A percentile compares a stretch with the other conserved stretches of the same genome.
Evolutionary conservation across 306 rosid species (phyloP).

Genomic region (Fragaria iinumae): DNA sequence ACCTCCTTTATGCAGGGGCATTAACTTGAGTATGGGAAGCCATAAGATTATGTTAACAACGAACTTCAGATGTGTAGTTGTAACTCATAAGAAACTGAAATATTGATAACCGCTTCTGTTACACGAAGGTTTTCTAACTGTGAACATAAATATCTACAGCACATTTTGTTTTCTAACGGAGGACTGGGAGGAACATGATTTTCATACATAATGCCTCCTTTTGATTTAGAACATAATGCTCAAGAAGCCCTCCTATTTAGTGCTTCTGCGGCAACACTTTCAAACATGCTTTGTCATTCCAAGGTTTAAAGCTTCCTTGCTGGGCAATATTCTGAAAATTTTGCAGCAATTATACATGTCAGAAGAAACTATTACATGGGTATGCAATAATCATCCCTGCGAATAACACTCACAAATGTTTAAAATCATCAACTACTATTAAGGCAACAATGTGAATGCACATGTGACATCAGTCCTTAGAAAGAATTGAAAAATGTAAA

Average conservation of each 20-base stretch:
- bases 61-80: not conserved
- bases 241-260: not conserved
- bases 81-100: not conserved
- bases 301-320: slow-evolving; percentile 50
- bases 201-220: not conserved
- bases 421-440: not conserved
- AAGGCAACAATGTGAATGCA: not conserved
- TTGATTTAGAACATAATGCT: not conserved
- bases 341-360: slow-evolving; percentile 19
- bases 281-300: slow-evolving; percentile 56
- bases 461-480: not conserved
- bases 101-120: not conserved
- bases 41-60: not conserved
- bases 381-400: not conserved
- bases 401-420: not conserved
- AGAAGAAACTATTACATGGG: slow-evolving; percentile 4
- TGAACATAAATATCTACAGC: not conserved
- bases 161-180: not conserved
- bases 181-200: not conserved
- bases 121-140: not conserved
- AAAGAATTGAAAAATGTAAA: not conserved
- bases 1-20: not conserved
- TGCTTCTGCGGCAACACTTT: slow-evolving; percentile 17
- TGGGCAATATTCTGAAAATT: slow-evolving; percentile 46
- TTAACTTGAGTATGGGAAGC: not conserved